These are phyloP conservation scores for Phytopythium oedochilum DNA, from an alignment of 352 stramenopile species.

Conservation along the genomic window DNA sequence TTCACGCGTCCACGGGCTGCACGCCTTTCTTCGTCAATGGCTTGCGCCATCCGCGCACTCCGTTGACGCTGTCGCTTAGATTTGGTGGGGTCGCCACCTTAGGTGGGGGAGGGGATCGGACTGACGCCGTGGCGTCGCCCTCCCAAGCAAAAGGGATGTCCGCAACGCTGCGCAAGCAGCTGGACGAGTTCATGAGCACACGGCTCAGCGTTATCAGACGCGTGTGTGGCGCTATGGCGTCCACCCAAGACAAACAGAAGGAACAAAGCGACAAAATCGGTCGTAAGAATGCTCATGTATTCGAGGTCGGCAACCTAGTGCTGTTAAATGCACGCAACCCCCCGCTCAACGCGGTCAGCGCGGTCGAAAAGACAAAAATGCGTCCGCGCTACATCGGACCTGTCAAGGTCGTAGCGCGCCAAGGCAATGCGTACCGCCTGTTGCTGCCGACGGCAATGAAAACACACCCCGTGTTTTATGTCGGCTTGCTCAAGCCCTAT, in stretches of 20 bases:
- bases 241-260: conserved; percentile 15
- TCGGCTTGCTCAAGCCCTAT: conserved; percentile 15
- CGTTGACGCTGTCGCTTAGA: conserved; percentile 3
- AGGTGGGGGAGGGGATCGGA: too few species aligned
- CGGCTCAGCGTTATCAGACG: conserved; percentile 8
- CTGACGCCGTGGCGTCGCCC: too few species aligned
- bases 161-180: conserved; percentile 1
- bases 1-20: conserved; percentile 14
- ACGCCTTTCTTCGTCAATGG: conserved; percentile 18
- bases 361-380: conserved; percentile 13
- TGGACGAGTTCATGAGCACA: conserved; percentile 8
- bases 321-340: conserved; percentile 17
- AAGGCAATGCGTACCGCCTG: conserved; percentile 15
- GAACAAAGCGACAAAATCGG: conserved; percentile 9
- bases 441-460: conserved; percentile 11
- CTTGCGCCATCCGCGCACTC: conserved; percentile 8
- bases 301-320: conserved; percentile 10
- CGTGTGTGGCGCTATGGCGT: conserved; percentile 12
- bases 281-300: conserved; percentile 7
- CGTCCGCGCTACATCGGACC: conserved; percentile 13
- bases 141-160: too few species aligned
- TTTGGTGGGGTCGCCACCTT: conserved; percentile 3
- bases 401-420: conserved; percentile 15
- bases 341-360: conserved; percentile 7
- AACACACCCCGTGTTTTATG: conserved; percentile 18